These are phyloP conservation scores for Monosporozyma aquatica DNA, from an alignment of 805 yeast species.

Conservation along the genomic window DNA sequence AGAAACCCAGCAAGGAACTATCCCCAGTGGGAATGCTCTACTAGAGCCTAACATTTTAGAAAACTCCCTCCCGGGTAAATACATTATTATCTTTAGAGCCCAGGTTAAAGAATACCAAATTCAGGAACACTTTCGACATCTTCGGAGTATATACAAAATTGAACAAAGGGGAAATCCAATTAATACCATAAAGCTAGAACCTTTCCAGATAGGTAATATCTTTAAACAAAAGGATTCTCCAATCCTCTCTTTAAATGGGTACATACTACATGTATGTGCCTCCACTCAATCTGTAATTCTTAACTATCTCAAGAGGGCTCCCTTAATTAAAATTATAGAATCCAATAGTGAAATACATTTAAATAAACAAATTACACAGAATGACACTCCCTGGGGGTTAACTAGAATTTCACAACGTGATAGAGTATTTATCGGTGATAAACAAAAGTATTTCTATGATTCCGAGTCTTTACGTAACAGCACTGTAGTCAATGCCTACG, in stretches of 20 bases:
- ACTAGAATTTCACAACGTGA: slow-evolving; percentile 80
- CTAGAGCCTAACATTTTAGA: not conserved
- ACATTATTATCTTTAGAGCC: not conserved
- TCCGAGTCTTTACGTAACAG: slow-evolving; percentile 36
- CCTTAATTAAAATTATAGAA: slow-evolving; percentile 3
- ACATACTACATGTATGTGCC: not conserved
- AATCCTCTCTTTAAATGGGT: not conserved
- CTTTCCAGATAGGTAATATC: not conserved
- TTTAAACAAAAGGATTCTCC: no score
- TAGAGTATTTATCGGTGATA: slow-evolving; percentile 53
- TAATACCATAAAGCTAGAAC: not conserved
- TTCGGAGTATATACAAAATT: not conserved
- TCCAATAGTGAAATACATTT: slow-evolving; percentile 3
- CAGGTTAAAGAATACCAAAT: not conserved
- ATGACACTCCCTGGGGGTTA: slow-evolving; percentile 90
- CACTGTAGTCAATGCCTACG: slow-evolving; percentile 68
- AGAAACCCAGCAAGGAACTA: no score
- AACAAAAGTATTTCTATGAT: slow-evolving; percentile 55
- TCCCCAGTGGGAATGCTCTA: no score
- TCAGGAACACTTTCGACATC: not conserved
- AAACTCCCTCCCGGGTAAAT: not conserved
- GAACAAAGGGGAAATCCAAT: not conserved
- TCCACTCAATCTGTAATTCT: not conserved
- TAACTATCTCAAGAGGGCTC: not conserved
- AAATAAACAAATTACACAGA: slow-evolving; percentile 34